Percentiles rank a stretch among this genome's conserved stretches.
Evolutionary conservation across 75 land plant genomes (phyloP).

Genomic region (Sequoia sempervirens): DNA sequence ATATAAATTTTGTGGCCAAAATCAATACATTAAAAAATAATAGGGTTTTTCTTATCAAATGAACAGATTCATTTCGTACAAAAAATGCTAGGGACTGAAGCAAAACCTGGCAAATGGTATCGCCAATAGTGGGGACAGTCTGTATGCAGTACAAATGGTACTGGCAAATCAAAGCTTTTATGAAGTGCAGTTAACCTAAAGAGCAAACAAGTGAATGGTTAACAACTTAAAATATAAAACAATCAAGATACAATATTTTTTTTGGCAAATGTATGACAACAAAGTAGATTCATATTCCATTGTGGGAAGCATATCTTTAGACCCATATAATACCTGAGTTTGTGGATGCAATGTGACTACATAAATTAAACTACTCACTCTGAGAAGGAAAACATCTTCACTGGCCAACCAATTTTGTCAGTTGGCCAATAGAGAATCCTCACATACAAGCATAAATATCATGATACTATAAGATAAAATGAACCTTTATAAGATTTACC

Average conservation of each 20-base stretch:
- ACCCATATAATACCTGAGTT: not conserved
- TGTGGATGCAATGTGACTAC: not conserved
- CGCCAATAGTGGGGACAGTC: conserved; percentile 99
- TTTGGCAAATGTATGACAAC: not conserved
- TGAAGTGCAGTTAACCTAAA: conserved; percentile 77
- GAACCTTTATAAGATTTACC: conserved; percentile 38
- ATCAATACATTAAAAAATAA: not conserved
- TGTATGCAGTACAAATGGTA: conserved; percentile 88
- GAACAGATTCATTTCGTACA: not conserved
- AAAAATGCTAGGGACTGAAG: not conserved
- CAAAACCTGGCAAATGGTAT: conserved; percentile 75
- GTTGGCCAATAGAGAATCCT: not conserved
- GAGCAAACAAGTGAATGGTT: not conserved
- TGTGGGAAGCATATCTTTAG: not conserved
- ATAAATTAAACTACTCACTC: not conserved
- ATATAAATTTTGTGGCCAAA: not conserved
- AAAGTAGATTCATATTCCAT: not conserved
- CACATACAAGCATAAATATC: not conserved
- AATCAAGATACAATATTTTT: not conserved
- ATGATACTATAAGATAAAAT: not conserved
- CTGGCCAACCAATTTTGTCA: not conserved
- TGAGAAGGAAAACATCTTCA: not conserved
- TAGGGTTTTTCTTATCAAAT: not conserved
- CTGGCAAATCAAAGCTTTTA: conserved; percentile 88
- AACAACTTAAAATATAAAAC: not conserved